Evolutionary conservation across 495 filamentous ascomycete species (phyloP).

Genomic region (Aspergillus egyptiacus): DNA sequence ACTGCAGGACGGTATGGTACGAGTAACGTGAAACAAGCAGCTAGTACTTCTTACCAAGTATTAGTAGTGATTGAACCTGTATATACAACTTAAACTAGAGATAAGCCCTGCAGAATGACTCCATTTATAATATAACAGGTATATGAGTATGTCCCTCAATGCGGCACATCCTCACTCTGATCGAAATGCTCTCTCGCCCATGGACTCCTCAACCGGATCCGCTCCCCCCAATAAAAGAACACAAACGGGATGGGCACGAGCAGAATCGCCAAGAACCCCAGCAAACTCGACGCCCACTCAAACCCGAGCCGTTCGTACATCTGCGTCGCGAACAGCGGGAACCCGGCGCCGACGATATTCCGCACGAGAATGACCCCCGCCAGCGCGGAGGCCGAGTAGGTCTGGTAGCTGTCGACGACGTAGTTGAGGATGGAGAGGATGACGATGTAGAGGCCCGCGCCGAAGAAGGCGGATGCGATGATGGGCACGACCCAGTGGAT

Average conservation of each 20-base stretch:
- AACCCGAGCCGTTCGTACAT: conserved; percentile 58
- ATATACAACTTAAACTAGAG: too few species aligned
- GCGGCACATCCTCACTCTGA: conserved; percentile 28
- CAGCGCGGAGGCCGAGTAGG: conserved; percentile 60
- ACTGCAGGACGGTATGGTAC: too few species aligned
- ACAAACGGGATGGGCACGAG: conserved; percentile 55
- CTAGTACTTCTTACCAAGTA: too few species aligned
- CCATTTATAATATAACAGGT: too few species aligned
- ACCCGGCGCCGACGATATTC: conserved; percentile 40
- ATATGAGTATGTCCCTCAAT: too few species aligned
- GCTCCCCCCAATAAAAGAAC: conserved; percentile 31
- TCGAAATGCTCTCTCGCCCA: conserved; percentile 42
- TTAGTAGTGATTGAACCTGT: too few species aligned
- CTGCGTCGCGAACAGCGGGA: conserved; percentile 42
- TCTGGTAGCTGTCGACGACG: conserved; percentile 61
- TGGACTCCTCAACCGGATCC: conserved; percentile 34
- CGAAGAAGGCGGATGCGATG: conserved; percentile 53
- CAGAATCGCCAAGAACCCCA: conserved; percentile 53
- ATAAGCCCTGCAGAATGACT: too few species aligned
- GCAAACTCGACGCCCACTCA: conserved; percentile 53
- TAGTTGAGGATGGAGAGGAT: conserved; percentile 62
- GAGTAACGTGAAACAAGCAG: too few species aligned
- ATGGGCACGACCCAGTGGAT: conserved; percentile 58
- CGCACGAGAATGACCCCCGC: conserved; percentile 39
- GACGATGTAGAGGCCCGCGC: conserved; percentile 56